phyloP scores from a whole-genome alignment of 2,329 filamentous ascomycete species.

The Fusarium torulosum region DNA sequence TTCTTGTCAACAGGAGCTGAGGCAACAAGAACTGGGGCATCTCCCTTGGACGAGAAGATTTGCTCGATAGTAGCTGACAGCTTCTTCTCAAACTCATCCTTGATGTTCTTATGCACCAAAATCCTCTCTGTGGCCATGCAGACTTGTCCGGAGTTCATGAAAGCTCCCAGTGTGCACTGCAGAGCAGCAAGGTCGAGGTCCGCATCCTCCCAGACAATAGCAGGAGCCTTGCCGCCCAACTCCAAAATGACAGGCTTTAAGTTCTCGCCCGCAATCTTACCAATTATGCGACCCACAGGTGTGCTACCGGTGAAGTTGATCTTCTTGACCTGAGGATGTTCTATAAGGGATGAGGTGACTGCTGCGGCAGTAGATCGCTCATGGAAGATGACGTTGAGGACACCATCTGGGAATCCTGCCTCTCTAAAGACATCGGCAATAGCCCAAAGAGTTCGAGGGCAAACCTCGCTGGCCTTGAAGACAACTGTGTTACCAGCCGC shows the following conservation, averaged over 20 bases:
- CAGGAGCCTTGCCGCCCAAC: constrained; percentile 83
- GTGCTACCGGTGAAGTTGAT: constrained; percentile 90
- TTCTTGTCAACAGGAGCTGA: constrained; percentile 74
- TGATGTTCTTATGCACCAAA: constrained; percentile 65
- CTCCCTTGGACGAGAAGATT: constrained; percentile 67
- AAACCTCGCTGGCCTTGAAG: constrained; percentile 77
- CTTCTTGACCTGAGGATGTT: constrained; percentile 77
- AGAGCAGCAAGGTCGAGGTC: constrained; percentile 78
- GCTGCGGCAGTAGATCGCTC: constrained; percentile 74
- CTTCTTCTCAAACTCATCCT: constrained; percentile 60
- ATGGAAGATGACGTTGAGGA: constrained; percentile 77
- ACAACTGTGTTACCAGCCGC: constrained; percentile 84
- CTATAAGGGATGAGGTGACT: constrained; percentile 76
- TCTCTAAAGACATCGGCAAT: constrained; percentile 75
- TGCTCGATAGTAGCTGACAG: constrained; percentile 56
- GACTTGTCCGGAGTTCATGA: constrained; percentile 81
- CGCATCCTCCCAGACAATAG: constrained; percentile 84
- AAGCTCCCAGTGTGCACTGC: constrained; percentile 76
- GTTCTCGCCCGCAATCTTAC: constrained; percentile 74
- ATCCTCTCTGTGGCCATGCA: constrained; percentile 90
- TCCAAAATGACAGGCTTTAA: constrained; percentile 86
- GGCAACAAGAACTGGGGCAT: constrained; percentile 78
- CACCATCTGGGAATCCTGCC: constrained; percentile 81
- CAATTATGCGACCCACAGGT: constrained; percentile 78
- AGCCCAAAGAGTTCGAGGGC: constrained; percentile 72